phyloP scores from a whole-genome alignment of 768 basidiomycete genomes.

The Auricularia cornea region DNA sequence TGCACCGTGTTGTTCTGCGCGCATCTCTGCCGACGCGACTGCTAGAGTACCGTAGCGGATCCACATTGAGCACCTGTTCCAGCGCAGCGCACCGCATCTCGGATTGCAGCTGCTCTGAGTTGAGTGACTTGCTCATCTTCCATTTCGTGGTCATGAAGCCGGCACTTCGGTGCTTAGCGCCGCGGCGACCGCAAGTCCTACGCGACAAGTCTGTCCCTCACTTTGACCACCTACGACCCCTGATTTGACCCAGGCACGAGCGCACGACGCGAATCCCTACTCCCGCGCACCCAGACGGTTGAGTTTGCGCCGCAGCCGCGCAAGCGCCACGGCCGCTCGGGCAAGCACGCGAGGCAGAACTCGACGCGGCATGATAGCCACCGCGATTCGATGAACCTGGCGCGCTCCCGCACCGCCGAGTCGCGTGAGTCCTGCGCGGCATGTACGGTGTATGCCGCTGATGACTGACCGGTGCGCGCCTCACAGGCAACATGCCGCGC shows the following conservation, averaged over 20 bases:
- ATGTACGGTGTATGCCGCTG: background rate
- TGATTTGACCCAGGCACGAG: background rate
- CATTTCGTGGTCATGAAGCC: too few relatives aligned
- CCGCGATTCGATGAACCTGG: background rate
- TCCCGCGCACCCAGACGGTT: slow-evolving; percentile 38
- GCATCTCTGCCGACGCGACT: too few relatives aligned
- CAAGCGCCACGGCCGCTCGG: slow-evolving; percentile 13
- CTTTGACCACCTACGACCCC: background rate
- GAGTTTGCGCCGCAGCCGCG: slow-evolving; percentile 40
- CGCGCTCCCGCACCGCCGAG: background rate
- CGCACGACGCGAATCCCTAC: slow-evolving; percentile 7
- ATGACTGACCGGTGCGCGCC: too few relatives aligned
- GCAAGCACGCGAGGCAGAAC: slow-evolving; percentile 11
- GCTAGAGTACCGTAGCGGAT: too few relatives aligned
- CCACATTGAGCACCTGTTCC: too few relatives aligned
- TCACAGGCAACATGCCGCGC: background rate
- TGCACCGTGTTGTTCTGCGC: too few relatives aligned
- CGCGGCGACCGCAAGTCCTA: too few relatives aligned
- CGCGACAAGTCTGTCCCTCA: too few relatives aligned
- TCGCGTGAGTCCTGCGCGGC: background rate
- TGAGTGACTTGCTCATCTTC: too few relatives aligned
- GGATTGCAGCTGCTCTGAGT: too few relatives aligned
- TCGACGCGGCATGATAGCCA: slow-evolving; percentile 3
- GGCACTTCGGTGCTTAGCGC: too few relatives aligned
- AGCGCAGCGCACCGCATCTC: too few relatives aligned